A percentile compares a stretch with the other conserved stretches of the same genome.
phyloP scores from a whole-genome alignment of 495 filamentous ascomycete species.

The Xylaria flabelliformis region DNA sequence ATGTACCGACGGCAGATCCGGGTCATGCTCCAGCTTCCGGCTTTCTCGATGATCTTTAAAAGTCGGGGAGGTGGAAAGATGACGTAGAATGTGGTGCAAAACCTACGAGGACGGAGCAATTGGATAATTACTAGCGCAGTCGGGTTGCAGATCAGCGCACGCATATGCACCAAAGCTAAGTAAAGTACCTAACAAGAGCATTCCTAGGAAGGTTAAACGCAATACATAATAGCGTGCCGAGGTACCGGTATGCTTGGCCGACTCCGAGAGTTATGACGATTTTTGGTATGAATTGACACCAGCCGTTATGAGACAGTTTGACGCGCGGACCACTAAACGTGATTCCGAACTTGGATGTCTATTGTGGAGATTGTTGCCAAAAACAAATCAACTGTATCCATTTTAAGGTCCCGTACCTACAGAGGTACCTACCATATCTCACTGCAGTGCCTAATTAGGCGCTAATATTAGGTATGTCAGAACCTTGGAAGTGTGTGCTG shows the following conservation, averaged over 20 bases:
- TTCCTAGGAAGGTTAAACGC: background rate
- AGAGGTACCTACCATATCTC: background rate
- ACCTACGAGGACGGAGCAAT: conserved; percentile 7
- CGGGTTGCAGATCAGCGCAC: background rate
- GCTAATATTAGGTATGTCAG: no score
- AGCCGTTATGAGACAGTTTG: background rate
- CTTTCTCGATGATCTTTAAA: background rate
- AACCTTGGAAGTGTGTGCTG: no score
- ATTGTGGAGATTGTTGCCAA: background rate
- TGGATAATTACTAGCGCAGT: background rate
- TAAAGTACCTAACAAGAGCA: no score
- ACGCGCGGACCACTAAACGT: background rate
- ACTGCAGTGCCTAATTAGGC: no score
- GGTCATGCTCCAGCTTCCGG: background rate
- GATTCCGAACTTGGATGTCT: background rate
- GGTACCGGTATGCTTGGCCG: background rate
- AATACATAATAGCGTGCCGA: conserved; percentile 13
- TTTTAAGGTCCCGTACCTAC: background rate
- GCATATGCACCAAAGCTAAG: background rate
- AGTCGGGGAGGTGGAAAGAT: background rate
- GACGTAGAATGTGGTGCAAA: conserved; percentile 19
- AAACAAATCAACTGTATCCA: background rate
- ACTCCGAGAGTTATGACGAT: conserved; percentile 2
- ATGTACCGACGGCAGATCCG: background rate
- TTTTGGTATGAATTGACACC: conserved; percentile 2